Conservation (phyloP, 2,329 filamentous ascomycete species). For the Microsporum audouinii region DNA sequence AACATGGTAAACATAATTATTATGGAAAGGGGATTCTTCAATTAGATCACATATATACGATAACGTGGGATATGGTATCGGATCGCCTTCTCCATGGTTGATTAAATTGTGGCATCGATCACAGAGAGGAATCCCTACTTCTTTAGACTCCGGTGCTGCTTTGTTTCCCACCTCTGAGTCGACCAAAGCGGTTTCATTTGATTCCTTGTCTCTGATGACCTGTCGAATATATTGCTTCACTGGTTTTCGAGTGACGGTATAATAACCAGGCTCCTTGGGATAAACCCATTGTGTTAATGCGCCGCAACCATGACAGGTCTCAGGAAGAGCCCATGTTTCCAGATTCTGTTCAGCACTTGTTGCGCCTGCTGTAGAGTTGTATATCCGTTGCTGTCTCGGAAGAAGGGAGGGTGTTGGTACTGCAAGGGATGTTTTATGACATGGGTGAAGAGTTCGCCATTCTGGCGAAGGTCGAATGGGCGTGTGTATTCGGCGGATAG, state of each 20-base stretch:
- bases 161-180: neutral
- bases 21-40: conserved; percentile 73
- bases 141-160: neutral
- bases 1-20: conserved; percentile 92
- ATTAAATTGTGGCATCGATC: conserved; percentile 75
- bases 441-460: neutral
- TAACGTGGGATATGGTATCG: conserved; percentile 71
- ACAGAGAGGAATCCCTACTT: conserved; percentile 50
- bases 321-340: conserved; percentile 29
- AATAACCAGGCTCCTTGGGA: conserved; percentile 47
- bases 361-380: neutral
- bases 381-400: neutral
- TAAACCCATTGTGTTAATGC: conserved; percentile 48
- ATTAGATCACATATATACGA: conserved; percentile 74
- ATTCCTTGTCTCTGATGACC: neutral
- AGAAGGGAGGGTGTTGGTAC: neutral
- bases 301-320: conserved; percentile 52
- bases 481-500: neutral
- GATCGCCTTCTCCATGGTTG: conserved; percentile 59
- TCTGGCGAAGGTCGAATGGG: neutral
- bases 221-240: conserved; percentile 29
- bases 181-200: neutral
- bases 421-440: neutral
- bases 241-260: conserved; percentile 39
- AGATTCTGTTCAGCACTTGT: neutral